Conservation (phyloP, 345 rosid genomes). For the Hypericum perforatum region DNA sequence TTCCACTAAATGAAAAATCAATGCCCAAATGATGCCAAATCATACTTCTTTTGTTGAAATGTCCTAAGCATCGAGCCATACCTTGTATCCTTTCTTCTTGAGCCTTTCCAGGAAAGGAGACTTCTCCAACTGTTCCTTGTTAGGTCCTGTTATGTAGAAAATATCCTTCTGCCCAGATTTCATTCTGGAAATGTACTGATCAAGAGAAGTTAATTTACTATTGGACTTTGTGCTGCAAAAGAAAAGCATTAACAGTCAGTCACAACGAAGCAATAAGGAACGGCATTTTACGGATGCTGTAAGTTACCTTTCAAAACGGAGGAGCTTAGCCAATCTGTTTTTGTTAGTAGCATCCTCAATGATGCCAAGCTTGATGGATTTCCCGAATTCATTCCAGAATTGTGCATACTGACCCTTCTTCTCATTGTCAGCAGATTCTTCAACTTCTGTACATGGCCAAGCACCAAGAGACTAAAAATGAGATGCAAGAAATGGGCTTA, state of each 20-base stretch:
- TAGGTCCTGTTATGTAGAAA: slow-evolving; percentile 89
- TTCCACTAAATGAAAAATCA: too few species aligned
- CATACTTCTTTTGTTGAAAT: too few species aligned
- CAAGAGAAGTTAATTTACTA: slow-evolving; percentile 85
- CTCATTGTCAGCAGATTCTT: slow-evolving; percentile 56
- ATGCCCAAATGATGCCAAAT: too few species aligned
- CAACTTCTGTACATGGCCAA: slow-evolving; percentile 35
- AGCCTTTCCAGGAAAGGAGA: slow-evolving; percentile 98
- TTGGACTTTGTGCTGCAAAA: slow-evolving; percentile 73
- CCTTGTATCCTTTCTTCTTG: slow-evolving; percentile 86
- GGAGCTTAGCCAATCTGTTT: slow-evolving; percentile 87
- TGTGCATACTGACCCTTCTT: slow-evolving; percentile 82
- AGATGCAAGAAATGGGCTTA: not conserved
- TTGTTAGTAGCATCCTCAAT: slow-evolving; percentile 94
- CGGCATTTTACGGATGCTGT: not conserved
- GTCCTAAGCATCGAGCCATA: slow-evolving; percentile 2
- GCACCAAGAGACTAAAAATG: not conserved
- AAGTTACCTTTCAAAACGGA: slow-evolving; percentile 75
- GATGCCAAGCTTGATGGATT: slow-evolving; percentile 90
- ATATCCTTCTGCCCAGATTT: slow-evolving; percentile 76
- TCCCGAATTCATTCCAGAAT: slow-evolving; percentile 98
- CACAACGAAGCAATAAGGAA: not conserved
- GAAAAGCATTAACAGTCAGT: not conserved
- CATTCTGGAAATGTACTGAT: slow-evolving; percentile 94
- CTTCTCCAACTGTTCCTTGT: slow-evolving; percentile 85